A percentile compares a stretch with the other conserved stretches of the same genome.
Conservation (phyloP, 2,329 filamentous ascomycete genomes). For the Diaporthe longicolla region DNA sequence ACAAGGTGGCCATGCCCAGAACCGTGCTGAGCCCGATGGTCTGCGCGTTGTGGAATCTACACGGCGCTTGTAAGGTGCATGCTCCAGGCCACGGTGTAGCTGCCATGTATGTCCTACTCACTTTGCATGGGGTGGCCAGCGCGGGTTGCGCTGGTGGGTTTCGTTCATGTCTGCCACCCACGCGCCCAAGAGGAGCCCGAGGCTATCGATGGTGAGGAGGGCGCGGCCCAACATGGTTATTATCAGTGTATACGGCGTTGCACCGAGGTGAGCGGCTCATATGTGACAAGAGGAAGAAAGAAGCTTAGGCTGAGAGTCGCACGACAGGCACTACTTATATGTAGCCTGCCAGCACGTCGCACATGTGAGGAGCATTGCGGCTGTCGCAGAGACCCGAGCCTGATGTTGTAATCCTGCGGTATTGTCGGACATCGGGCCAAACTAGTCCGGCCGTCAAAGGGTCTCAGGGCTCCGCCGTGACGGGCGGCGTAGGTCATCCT, state of each 20-base stretch:
- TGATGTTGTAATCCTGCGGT: conserved; percentile 8
- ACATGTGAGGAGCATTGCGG: not conserved
- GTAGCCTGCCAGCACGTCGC: not conserved
- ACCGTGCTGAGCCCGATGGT: conserved; percentile 57
- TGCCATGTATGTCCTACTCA: conserved; percentile 44
- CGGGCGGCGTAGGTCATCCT: not conserved
- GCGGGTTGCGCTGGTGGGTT: conserved; percentile 60
- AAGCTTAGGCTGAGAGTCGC: not conserved
- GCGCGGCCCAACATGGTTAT: conserved; percentile 54
- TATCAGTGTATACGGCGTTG: not conserved
- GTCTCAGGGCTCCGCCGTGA: conserved; percentile 4
- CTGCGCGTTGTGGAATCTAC: conserved; percentile 59
- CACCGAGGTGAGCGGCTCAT: not conserved
- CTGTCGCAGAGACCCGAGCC: not conserved
- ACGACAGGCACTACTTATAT: conserved; percentile 6
- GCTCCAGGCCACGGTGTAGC: not conserved
- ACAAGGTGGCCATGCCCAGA: conserved; percentile 57
- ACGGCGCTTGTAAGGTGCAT: not conserved
- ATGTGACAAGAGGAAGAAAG: not conserved
- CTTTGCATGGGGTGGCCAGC: conserved; percentile 63
- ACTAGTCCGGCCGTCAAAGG: conserved; percentile 1
- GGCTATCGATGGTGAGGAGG: conserved; percentile 57
- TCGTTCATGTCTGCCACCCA: conserved; percentile 56
- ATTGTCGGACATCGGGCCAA: conserved; percentile 21
- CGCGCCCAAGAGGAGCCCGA: conserved; percentile 55